Evolutionary conservation across 179 eudicot species (phyloP), one percentile per base, ranked within the genome.

Genomic region (Pouteria campechiana): DNA sequence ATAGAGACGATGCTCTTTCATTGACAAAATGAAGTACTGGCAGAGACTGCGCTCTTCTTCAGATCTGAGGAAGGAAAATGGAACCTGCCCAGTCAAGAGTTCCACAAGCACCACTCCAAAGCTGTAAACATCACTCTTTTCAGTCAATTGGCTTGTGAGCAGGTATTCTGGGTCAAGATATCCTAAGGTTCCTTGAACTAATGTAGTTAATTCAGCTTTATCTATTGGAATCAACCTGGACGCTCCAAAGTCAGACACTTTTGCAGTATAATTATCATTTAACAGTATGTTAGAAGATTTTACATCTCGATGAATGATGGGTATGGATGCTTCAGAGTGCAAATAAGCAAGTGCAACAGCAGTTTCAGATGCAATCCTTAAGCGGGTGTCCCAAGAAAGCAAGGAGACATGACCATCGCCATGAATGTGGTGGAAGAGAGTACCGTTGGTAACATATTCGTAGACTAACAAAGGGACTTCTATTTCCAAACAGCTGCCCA

Each of bases 91-190:
- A 0, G 50, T 58, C 6, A 49, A 7, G 8, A 58, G 44, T 20
- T 50, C 55, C 14, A 49, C 29, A 6, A 58, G 50, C 5, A 48
- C 44, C 6, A 58, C 38, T 3, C 56, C 63, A 29, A 58, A 58
- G 15, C 57, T 59, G 14, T 59, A 59, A 23, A 51, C 58, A 19
- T 59, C 64, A 10, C 64, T 59, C 21, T 59, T 58, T 10, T 50
- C 51, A 0, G 51, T 58, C 15, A 58, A 28, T 15, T 49, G 56
- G 13, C 41, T 29, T 1, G 51, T 30, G 5, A 36, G 55, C 16
- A 58, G 18, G 41, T 58, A 58, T 21, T 48, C 56, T 25, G 55
- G 63, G 12, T 58, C 63, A 10, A 58, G 15, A 14, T 58, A 58
- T 2, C 64, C 64, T 5, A 33, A 15, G 5, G 57, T 58, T 2